A percentile compares a stretch with the other conserved stretches of the same genome.
Conservation (phyloP, 2,329 filamentous ascomycete species). For the Ceratocystis papillata region DNA sequence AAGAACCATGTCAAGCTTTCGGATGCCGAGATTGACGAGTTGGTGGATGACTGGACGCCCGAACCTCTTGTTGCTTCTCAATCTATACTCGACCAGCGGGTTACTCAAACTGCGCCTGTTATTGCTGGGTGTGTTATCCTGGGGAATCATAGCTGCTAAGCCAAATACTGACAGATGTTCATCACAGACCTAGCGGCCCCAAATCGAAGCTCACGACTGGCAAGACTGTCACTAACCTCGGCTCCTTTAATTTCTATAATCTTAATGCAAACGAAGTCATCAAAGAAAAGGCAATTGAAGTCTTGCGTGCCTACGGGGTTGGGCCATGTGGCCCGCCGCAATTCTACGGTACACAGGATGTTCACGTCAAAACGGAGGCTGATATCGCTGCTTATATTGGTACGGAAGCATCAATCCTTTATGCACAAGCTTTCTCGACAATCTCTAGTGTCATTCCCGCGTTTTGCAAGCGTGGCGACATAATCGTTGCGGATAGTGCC, state of each 20-base stretch:
- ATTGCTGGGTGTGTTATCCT: conserved; percentile 61
- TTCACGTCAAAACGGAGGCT: conserved; percentile 92
- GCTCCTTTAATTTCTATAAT: conserved; percentile 96
- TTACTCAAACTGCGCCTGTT: conserved; percentile 74
- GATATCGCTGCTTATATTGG: conserved; percentile 87
- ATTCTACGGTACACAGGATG: conserved; percentile 97
- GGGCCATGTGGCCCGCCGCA: conserved; percentile 93
- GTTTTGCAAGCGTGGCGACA: conserved; percentile 93
- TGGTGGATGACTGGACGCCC: conserved; percentile 92
- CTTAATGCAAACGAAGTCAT: conserved; percentile 85
- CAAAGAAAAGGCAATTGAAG: conserved; percentile 90
- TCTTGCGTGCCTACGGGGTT: conserved; percentile 87
- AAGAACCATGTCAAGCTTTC: conserved; percentile 80
- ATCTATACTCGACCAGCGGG: conserved; percentile 64
- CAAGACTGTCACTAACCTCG: conserved; percentile 83
- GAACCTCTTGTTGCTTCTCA: conserved; percentile 74
- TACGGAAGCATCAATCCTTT: conserved; percentile 81
- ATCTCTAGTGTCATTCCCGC: conserved; percentile 95
- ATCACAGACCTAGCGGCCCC: conserved; percentile 68
- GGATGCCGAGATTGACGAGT: conserved; percentile 93
- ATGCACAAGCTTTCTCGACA: conserved; percentile 90
- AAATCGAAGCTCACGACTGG: conserved; percentile 82
- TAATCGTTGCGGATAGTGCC: conserved; percentile 89
- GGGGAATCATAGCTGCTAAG: background rate
- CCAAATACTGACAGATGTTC: background rate